Base-by-base conservation (phyloP, 345 rosid species). In the Melaleuca quinquenervia region DNA sequence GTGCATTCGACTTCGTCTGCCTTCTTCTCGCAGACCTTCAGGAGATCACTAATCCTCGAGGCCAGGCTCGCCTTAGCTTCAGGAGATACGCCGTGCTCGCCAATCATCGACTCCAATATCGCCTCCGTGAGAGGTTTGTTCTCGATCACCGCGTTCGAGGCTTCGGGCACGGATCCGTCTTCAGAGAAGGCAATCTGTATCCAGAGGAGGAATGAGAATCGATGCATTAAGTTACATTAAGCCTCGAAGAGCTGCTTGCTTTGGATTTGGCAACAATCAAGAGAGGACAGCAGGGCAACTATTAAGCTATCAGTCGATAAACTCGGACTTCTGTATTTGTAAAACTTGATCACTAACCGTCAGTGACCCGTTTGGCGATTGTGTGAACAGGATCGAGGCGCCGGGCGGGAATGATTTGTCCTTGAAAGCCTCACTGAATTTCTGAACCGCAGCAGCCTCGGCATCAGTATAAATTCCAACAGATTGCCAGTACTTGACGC, bases 21-120 rank as follows among this genome's bases (percentile, higher is more conserved):
- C 76, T 44, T 82, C 44, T 56, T 52, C 11, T 62, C 60, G 26
- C 49, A 27, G 50, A 29, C 88, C 50, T 80, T 87, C 87, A 96
- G 76, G 82, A 94, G 87, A 32, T 86, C 87, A 8, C 93, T 80
- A 20, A 95, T 83, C 84, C 96, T 93, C 29, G 91, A 84, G 18
- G 98, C 98, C 83, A 96, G 36, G 86, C 93, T 88, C 82, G 86
- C 60, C 88, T 87, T 93, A 53, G 96, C 87, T 13, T 45, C 89
- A 26, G 97, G 98, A 74, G 98, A 96, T 49, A 95, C 96, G 7
- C 98, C 98, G 2, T 94, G 87, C 90, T 94, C 90, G 11, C 99
- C 99, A 7, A 96, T 88, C 51, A 95, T 94, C 0, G 98, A 93
- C 88, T 94, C 98, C 82, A 96, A 87, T 10, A 96, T 85, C 16